Conservation (phyloP, 2,329 filamentous ascomycete genomes). For the Elsinoe fawcettii region DNA sequence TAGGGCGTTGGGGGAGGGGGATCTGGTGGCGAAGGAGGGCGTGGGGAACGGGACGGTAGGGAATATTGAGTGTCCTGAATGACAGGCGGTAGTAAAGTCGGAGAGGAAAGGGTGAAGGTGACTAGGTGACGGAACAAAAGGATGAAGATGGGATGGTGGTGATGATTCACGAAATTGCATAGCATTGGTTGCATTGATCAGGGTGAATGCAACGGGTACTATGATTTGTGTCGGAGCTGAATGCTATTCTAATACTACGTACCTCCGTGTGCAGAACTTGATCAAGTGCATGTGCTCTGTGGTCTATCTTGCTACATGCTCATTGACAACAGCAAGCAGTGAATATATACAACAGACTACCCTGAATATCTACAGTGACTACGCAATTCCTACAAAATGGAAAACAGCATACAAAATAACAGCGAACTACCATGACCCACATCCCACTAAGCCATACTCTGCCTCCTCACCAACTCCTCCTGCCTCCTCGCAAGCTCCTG, state of each 20-base stretch:
- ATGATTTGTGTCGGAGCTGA: too few relatives aligned
- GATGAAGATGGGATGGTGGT: not conserved
- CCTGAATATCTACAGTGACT: not conserved
- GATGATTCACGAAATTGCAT: not conserved
- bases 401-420: not conserved
- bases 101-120: not conserved
- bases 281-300: too few relatives aligned
- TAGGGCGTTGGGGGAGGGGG: conserved; percentile 21
- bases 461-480: too few relatives aligned
- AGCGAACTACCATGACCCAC: not conserved
- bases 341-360: not conserved
- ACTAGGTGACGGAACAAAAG: not conserved
- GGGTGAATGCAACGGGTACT: too few relatives aligned
- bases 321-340: too few relatives aligned
- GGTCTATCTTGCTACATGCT: too few relatives aligned
- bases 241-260: too few relatives aligned
- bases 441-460: not conserved
- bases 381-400: not conserved
- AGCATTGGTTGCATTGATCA: not conserved
- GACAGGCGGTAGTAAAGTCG: not conserved
- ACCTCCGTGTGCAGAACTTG: too few relatives aligned
- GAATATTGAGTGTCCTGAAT: conserved; percentile 29
- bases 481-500: too few relatives aligned
- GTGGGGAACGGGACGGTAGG: conserved; percentile 28
- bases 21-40: conserved; percentile 29